phyloP scores from a whole-genome alignment of 106 monocot species.

The Posidonia australis region DNA sequence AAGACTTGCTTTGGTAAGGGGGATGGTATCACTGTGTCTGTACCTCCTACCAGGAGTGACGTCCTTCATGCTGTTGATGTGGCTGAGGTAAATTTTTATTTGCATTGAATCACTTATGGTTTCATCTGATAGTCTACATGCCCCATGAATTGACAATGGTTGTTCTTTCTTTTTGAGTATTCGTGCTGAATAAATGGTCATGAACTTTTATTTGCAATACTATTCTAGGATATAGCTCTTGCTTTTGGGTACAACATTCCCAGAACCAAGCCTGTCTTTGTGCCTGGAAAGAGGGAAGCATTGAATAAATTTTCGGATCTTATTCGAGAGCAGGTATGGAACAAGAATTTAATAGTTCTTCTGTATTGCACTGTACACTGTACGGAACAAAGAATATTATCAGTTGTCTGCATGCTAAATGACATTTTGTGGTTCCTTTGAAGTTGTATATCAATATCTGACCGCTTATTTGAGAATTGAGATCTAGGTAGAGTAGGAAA shows the following conservation, averaged over 20 bases:
- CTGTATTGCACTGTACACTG: neutral
- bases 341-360: neutral
- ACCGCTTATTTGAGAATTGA: too few relatives aligned
- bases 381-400: neutral
- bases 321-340: conserved; percentile 64
- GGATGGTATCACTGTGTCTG: conserved; percentile 41
- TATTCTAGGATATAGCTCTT: conserved; percentile 80
- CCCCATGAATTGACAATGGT: neutral
- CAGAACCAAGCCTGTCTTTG: conserved; percentile 57
- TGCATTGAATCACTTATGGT: neutral
- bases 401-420: neutral
- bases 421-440: neutral
- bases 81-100: conserved; percentile 51
- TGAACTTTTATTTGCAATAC: neutral
- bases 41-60: conserved; percentile 97
- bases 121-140: neutral
- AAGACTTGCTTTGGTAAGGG: conserved; percentile 16
- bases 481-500: too few relatives aligned
- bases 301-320: conserved; percentile 74
- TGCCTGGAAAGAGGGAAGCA: conserved; percentile 63
- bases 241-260: conserved; percentile 86
- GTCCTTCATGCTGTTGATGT: conserved; percentile 91
- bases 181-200: neutral
- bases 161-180: neutral
- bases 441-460: neutral